Evolutionary conservation across 306 rosid species (phyloP).

Genomic region (Rubus parviflorus): DNA sequence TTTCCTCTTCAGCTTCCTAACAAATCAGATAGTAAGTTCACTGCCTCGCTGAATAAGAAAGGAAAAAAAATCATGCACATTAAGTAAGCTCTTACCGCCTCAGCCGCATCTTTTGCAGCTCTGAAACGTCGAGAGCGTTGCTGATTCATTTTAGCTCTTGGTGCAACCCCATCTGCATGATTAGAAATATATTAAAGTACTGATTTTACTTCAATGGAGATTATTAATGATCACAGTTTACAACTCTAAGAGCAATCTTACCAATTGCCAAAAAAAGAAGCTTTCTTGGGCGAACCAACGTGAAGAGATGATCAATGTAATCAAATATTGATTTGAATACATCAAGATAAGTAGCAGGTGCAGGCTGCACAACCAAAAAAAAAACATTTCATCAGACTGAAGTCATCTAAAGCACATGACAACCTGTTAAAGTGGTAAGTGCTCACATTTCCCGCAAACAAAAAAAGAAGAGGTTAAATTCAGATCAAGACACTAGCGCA

Average conservation of each 20-base stretch:
- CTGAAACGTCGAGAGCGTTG: slow-evolving; percentile 95
- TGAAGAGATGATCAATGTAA: slow-evolving; percentile 83
- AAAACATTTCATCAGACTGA: neutral
- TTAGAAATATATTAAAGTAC: neutral
- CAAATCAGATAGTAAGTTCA: slow-evolving; percentile 29
- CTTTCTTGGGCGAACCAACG: slow-evolving; percentile 94
- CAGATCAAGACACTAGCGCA: neutral
- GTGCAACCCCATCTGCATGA: slow-evolving; percentile 89
- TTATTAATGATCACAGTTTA: slow-evolving; percentile 1
- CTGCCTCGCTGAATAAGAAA: slow-evolving; percentile 19
- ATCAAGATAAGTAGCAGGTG: slow-evolving; percentile 78
- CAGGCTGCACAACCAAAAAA: slow-evolving; percentile 58
- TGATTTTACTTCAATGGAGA: neutral
- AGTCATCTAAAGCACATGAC: too few species aligned
- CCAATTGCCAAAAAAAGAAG: slow-evolving; percentile 93
- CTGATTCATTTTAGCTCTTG: slow-evolving; percentile 99
- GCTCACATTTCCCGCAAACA: too few species aligned
- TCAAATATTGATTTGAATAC: slow-evolving; percentile 79
- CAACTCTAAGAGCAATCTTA: slow-evolving; percentile 30
- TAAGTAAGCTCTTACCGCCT: slow-evolving; percentile 58
- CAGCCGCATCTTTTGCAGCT: slow-evolving; percentile 97
- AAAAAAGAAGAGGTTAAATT: too few species aligned
- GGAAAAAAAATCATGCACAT: slow-evolving; percentile 1
- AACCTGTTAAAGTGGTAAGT: too few species aligned
- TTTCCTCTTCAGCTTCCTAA: slow-evolving; percentile 96